A percentile compares a stretch with the other conserved stretches of the same genome.
These are phyloP conservation scores for Picea abies DNA, from an alignment of 83 land plant species.

Conservation along the genomic window DNA sequence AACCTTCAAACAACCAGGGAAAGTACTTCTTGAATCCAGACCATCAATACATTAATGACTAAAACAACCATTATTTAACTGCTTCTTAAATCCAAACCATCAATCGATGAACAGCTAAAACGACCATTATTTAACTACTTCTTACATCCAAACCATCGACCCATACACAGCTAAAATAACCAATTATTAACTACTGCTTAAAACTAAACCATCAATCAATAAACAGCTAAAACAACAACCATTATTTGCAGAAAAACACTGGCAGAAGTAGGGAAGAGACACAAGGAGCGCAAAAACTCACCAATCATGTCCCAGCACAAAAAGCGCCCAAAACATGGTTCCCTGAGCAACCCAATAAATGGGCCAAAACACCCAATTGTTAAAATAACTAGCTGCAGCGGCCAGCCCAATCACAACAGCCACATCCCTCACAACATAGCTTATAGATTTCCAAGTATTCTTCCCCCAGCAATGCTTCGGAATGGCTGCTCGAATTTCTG, in stretches of 20 bases:
- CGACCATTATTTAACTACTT: too few relatives aligned
- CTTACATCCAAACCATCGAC: too few relatives aligned
- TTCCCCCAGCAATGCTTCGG: conserved; percentile 96
- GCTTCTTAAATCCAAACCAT: background rate
- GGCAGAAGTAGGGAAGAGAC: conserved; percentile 7
- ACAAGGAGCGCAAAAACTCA: conserved; percentile 16
- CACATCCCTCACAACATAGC: conserved; percentile 80
- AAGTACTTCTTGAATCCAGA: too few relatives aligned
- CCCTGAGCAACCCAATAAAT: conserved; percentile 95
- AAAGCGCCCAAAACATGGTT: conserved; percentile 98
- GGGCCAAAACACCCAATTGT: conserved; percentile 57
- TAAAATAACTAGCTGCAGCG: conserved; percentile 32
- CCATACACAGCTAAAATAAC: too few relatives aligned
- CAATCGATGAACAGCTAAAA: conserved; percentile 5
- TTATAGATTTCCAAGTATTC: conserved; percentile 68
- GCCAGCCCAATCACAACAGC: conserved; percentile 50
- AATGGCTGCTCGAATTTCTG: conserved; percentile 87
- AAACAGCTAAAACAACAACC: background rate
- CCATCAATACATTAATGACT: too few relatives aligned
- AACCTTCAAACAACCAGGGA: too few relatives aligned
- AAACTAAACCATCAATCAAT: background rate
- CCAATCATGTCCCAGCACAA: conserved; percentile 99
- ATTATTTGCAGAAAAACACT: background rate
- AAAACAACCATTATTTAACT: conserved; percentile 2
- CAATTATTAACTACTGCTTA: background rate